Evolutionary conservation across 768 basidiomycete genomes (phyloP).

Genomic region (Boletus sp.): DNA sequence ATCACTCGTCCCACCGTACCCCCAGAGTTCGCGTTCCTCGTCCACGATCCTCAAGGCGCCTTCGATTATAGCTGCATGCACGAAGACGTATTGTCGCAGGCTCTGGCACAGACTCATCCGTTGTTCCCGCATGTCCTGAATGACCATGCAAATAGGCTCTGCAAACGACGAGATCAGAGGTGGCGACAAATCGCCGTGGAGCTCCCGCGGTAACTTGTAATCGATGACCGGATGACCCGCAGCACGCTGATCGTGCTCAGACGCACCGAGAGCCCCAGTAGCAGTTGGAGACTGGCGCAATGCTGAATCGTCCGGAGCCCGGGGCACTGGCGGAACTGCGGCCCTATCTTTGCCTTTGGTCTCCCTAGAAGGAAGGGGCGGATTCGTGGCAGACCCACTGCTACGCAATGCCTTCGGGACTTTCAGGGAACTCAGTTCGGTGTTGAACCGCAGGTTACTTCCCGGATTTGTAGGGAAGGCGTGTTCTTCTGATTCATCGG

Average conservation of each 20-base stretch:
- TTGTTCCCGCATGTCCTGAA: slow-evolving; percentile 95
- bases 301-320: not conserved
- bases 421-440: not conserved
- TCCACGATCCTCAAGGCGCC: slow-evolving; percentile 77
- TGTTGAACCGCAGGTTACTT: slow-evolving; percentile 1
- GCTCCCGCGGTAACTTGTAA: slow-evolving; percentile 59
- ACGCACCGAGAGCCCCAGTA: not conserved
- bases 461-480: not conserved
- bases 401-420: not conserved
- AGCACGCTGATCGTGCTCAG: slow-evolving; percentile 11
- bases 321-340: not conserved
- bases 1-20: slow-evolving; percentile 20
- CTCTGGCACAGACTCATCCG: slow-evolving; percentile 97
- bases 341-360: slow-evolving; percentile 1
- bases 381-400: not conserved
- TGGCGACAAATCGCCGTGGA: slow-evolving; percentile 57
- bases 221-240: slow-evolving; percentile 37
- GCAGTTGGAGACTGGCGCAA: not conserved
- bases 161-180: slow-evolving; percentile 58
- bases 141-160: slow-evolving; percentile 77
- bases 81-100: slow-evolving; percentile 91
- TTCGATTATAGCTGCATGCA: slow-evolving; percentile 82
- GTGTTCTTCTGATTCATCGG: slow-evolving; percentile 9
- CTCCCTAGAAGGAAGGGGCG: not conserved
- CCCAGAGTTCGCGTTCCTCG: slow-evolving; percentile 53